Evolutionary conservation across 352 stramenopile genomes (phyloP).

Genomic region (Pythium grandisporangium): DNA sequence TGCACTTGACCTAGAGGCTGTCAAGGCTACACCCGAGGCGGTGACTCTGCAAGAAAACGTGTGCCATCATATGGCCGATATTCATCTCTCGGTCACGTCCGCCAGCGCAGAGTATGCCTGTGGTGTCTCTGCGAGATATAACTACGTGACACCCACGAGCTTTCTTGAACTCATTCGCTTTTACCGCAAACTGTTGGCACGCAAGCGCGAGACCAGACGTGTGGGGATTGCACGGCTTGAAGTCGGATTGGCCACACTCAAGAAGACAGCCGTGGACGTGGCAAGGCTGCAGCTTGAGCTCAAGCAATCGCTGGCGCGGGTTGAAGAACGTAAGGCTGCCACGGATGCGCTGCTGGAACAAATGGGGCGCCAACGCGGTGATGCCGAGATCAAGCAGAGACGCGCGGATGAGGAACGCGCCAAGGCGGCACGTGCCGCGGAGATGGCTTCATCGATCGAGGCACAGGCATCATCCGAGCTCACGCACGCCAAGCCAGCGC

Average conservation of each 20-base stretch:
- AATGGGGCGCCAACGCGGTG: constrained; percentile 84
- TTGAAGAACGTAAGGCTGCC: constrained; percentile 85
- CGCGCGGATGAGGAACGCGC: constrained; percentile 70
- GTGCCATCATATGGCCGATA: constrained; percentile 89
- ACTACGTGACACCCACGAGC: constrained; percentile 91
- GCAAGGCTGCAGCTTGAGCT: constrained; percentile 76
- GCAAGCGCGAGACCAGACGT: constrained; percentile 41
- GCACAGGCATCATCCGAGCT: constrained; percentile 62
- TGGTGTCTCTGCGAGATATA: constrained; percentile 69
- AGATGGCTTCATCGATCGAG: constrained; percentile 59
- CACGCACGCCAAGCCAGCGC: constrained; percentile 66
- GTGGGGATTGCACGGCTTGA: constrained; percentile 76
- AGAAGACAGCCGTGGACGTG: constrained; percentile 77
- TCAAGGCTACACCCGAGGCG: constrained; percentile 35
- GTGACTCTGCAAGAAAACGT: constrained; percentile 91
- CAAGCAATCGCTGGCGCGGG: constrained; percentile 83
- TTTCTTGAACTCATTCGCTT: constrained; percentile 91
- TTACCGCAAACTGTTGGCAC: constrained; percentile 72
- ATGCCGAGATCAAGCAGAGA: constrained; percentile 83
- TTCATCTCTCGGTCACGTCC: constrained; percentile 81
- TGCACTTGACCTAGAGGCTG: no score
- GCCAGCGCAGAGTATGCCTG: constrained; percentile 71
- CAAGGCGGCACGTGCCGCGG: constrained; percentile 59
- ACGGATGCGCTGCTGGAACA: constrained; percentile 85
- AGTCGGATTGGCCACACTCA: constrained; percentile 74